These are phyloP conservation scores for Kwoniella sp. DNA, from an alignment of 768 basidiomycete species.

Conservation along the genomic window DNA sequence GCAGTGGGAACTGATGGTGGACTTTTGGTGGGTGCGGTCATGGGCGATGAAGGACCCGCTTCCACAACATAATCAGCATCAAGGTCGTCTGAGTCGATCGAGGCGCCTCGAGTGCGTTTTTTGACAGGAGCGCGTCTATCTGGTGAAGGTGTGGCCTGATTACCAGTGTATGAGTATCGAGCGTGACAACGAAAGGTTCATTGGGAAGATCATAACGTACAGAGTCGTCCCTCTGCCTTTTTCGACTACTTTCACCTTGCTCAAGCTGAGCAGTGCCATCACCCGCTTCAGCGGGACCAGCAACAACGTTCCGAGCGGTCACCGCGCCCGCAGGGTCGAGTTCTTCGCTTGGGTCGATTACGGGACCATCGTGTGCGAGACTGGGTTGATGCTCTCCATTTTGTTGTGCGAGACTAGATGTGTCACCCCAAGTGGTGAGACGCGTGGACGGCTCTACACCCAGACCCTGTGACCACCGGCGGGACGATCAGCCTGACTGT, in stretches of 20 bases:
- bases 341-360: conserved; percentile 13
- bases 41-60: conserved; percentile 4
- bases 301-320: conserved; percentile 42
- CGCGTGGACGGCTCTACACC: conserved; percentile 45
- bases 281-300: conserved; percentile 42
- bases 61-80: conserved; percentile 60
- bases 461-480: conserved; percentile 35
- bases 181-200: background rate
- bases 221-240: background rate
- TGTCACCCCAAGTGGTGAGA: conserved; percentile 46
- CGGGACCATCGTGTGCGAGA: conserved; percentile 35
- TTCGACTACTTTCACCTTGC: conserved; percentile 1
- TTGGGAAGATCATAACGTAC: background rate
- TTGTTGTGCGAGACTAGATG: conserved; percentile 23
- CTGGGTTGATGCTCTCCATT: conserved; percentile 19
- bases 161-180: background rate
- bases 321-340: conserved; percentile 48
- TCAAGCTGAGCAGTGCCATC: conserved; percentile 37
- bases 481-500: background rate
- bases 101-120: conserved; percentile 38
- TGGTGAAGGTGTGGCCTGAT: background rate
- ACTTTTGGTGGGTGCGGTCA: conserved; percentile 54
- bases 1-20: conserved; percentile 30
- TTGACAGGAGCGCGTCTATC: background rate
- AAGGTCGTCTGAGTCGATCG: conserved; percentile 69